A percentile compares a stretch with the other conserved stretches of the same genome.
These are phyloP conservation scores for Lippia alba DNA, from an alignment of 305 asterid genomes.

Conservation along the genomic window DNA sequence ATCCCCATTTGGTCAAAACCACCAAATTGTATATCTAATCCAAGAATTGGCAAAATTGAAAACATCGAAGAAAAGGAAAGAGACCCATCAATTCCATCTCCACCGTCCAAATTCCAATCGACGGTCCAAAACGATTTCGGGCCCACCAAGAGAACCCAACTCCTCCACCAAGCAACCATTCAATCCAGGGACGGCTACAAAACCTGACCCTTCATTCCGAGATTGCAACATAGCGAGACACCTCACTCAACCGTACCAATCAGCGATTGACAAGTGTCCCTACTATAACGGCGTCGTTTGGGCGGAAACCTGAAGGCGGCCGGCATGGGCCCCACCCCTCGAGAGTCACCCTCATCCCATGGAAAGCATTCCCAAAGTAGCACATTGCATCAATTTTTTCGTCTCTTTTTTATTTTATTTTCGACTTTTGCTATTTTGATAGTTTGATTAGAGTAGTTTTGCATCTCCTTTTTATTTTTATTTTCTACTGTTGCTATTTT, in stretches of 20 bases:
- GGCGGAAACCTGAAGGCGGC: conserved; percentile 8
- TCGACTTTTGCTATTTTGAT: no score
- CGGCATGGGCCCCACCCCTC: conserved; percentile 22
- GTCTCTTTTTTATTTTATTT: no score
- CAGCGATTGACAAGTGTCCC: conserved; percentile 13
- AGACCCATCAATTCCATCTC: conserved; percentile 25
- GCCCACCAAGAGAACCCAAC: conserved; percentile 41
- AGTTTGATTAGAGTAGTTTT: no score
- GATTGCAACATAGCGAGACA: conserved; percentile 26
- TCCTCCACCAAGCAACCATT: conserved; percentile 61
- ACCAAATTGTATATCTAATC: not conserved
- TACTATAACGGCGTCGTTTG: conserved; percentile 15
- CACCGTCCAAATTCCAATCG: conserved; percentile 4
- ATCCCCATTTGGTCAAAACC: conserved; percentile 17
- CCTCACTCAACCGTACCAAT: conserved; percentile 27
- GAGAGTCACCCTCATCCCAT: conserved; percentile 28
- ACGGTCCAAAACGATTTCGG: conserved; percentile 30
- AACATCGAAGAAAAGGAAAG: not conserved
- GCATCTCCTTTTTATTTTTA: no score
- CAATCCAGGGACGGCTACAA: conserved; percentile 39
- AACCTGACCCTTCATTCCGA: conserved; percentile 38
- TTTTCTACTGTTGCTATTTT: no score
- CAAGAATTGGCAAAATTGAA: not conserved
- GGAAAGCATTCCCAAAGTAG: conserved; percentile 25
- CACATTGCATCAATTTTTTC: not conserved